A percentile compares a stretch with the other conserved stretches of the same genome.
Conservation (phyloP, 345 rosid species). For the Heritiera fomes region DNA sequence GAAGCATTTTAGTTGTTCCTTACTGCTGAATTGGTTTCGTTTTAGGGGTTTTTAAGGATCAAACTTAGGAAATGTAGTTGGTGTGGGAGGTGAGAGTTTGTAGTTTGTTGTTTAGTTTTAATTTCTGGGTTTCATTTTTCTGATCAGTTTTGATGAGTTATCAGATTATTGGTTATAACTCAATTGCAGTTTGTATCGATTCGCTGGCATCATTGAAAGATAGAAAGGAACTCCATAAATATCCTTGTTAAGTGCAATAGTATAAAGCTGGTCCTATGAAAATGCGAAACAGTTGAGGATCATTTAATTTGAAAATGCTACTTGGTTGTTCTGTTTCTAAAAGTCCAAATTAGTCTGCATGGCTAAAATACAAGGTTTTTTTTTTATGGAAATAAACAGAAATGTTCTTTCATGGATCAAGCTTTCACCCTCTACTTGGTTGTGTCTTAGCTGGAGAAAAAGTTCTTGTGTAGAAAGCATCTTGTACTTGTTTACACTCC, state of each 20-base stretch:
- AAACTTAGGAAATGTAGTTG: background rate
- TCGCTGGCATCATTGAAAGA: background rate
- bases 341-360: background rate
- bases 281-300: background rate
- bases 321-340: background rate
- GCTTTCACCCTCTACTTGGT: background rate
- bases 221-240: background rate
- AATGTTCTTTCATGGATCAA: background rate
- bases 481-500: background rate
- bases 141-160: constrained; percentile 4
- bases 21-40: background rate
- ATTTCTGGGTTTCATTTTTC: constrained; percentile 7
- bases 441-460: background rate
- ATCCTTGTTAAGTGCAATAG: background rate
- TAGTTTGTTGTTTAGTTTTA: background rate
- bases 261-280: background rate
- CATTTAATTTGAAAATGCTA: background rate
- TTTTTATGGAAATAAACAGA: background rate
- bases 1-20: background rate
- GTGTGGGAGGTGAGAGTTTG: background rate
- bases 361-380: background rate
- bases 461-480: background rate
- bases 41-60: background rate
- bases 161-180: background rate
- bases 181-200: background rate